phyloP scores from a whole-genome alignment of 805 yeast species.

The Sugiyamaella boreocaroliniensis region DNA sequence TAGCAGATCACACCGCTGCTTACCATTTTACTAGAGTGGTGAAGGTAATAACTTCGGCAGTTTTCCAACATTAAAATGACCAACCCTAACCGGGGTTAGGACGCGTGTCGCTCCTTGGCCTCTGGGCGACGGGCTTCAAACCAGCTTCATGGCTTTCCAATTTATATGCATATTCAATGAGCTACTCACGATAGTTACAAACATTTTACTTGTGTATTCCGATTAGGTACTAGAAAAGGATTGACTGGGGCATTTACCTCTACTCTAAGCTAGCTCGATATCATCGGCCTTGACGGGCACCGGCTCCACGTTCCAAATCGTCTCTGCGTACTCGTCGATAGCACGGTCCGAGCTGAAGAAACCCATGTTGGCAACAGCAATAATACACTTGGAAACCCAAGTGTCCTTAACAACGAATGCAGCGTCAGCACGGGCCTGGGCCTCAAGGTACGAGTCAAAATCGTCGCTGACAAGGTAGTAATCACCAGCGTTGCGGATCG shows the following conservation, averaged over 20 bases:
- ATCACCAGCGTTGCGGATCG: constrained; percentile 70
- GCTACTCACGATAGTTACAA: no score
- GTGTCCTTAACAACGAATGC: constrained; percentile 58
- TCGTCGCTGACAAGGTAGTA: constrained; percentile 83
- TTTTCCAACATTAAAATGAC: background rate
- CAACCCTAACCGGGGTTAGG: background rate
- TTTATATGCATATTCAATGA: no score
- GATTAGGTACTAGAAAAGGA: background rate
- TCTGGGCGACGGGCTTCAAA: no score
- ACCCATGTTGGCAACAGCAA: constrained; percentile 86
- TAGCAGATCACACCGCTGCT: background rate
- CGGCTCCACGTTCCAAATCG: constrained; percentile 90
- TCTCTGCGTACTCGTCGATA: constrained; percentile 85
- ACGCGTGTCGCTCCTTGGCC: no score
- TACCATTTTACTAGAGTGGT: constrained; percentile 2
- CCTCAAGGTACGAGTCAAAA: constrained; percentile 77
- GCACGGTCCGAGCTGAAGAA: constrained; percentile 89
- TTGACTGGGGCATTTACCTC: background rate
- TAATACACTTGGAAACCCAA: constrained; percentile 73
- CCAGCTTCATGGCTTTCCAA: background rate
- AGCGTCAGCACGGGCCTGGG: constrained; percentile 69
- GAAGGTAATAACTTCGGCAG: background rate
- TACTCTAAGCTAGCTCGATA: background rate
- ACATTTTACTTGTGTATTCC: background rate
- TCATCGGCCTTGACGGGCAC: constrained; percentile 15